phyloP scores from a whole-genome alignment of 2,329 filamentous ascomycete genomes.

The Anthostomella pinea region DNA sequence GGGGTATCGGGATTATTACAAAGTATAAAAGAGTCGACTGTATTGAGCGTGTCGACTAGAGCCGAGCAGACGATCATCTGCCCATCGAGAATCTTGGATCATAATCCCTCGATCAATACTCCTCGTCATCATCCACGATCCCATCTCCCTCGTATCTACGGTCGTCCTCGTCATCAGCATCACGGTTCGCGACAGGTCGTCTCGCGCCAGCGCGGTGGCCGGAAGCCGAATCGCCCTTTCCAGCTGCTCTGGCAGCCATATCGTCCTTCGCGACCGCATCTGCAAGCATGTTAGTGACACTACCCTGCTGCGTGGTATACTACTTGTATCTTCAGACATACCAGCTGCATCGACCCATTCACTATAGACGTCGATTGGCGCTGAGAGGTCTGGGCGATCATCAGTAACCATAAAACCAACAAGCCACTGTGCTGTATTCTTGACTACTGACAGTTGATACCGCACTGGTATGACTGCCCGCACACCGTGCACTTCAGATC shows the following conservation, averaged over 20 bases:
- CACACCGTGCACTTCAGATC: slow-evolving; percentile 88
- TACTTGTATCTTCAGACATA: slow-evolving; percentile 28
- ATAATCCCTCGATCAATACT: slow-evolving; percentile 42
- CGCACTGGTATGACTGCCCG: slow-evolving; percentile 88
- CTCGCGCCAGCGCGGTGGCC: slow-evolving; percentile 18
- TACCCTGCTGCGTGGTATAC: neutral
- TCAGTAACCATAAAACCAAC: no score
- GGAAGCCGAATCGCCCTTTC: slow-evolving; percentile 14
- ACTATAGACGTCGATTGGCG: slow-evolving; percentile 90
- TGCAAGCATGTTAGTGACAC: slow-evolving; percentile 24
- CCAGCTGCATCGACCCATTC: slow-evolving; percentile 93
- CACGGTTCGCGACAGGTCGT: slow-evolving; percentile 19
- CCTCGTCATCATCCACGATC: slow-evolving; percentile 53
- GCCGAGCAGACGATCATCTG: no score
- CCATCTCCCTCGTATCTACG: slow-evolving; percentile 52
- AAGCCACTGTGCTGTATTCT: no score
- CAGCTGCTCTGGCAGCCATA: slow-evolving; percentile 11
- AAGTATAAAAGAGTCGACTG: no score
- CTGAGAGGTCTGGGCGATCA: slow-evolving; percentile 68
- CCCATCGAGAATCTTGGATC: no score
- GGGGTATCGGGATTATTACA: no score
- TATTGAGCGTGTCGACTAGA: no score
- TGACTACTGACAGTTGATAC: slow-evolving; percentile 71
- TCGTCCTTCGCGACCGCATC: slow-evolving; percentile 50
- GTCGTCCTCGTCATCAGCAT: slow-evolving; percentile 49